Percentiles rank a stretch among this genome's conserved stretches.
phyloP scores from a whole-genome alignment of 257 asterid species.

The Forsythia suspensa region DNA sequence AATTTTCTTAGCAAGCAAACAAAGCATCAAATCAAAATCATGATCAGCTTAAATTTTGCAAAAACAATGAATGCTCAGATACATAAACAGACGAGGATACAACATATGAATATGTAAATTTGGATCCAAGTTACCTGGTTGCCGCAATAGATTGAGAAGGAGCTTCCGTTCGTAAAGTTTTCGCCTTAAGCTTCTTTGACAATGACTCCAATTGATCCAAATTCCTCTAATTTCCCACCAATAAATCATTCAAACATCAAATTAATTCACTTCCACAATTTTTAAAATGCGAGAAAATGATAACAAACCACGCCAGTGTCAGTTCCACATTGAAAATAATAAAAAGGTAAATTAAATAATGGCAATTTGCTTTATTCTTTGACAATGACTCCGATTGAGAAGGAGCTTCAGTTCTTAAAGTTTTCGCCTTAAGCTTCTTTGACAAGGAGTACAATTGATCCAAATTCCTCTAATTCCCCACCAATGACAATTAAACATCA shows the following conservation, averaged over 20 bases:
- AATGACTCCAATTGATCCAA: slow-evolving; percentile 93
- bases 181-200: slow-evolving; percentile 90
- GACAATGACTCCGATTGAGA: slow-evolving; percentile 47
- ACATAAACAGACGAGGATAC: background rate
- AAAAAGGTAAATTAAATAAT: background rate
- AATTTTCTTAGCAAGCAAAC: background rate
- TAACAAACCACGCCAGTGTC: background rate
- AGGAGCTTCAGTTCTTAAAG: slow-evolving; percentile 87
- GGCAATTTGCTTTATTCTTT: background rate
- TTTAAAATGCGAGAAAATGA: too few relatives aligned
- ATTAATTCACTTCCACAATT: too few relatives aligned
- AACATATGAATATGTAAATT: background rate
- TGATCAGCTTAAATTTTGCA: background rate
- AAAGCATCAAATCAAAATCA: background rate
- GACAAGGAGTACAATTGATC: slow-evolving; percentile 43
- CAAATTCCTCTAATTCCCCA: slow-evolving; percentile 33
- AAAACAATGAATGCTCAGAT: background rate
- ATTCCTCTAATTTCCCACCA: slow-evolving; percentile 61
- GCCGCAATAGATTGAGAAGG: slow-evolving; percentile 96
- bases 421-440: slow-evolving; percentile 86
- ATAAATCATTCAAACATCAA: too few relatives aligned
- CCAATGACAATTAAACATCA: background rate
- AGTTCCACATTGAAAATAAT: background rate
- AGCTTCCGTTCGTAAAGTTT: slow-evolving; percentile 83
- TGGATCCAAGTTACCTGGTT: slow-evolving; percentile 51